Evolutionary conservation across 2,329 filamentous ascomycete genomes (phyloP).

Genomic region (Cadophora luteo-olivacea): DNA sequence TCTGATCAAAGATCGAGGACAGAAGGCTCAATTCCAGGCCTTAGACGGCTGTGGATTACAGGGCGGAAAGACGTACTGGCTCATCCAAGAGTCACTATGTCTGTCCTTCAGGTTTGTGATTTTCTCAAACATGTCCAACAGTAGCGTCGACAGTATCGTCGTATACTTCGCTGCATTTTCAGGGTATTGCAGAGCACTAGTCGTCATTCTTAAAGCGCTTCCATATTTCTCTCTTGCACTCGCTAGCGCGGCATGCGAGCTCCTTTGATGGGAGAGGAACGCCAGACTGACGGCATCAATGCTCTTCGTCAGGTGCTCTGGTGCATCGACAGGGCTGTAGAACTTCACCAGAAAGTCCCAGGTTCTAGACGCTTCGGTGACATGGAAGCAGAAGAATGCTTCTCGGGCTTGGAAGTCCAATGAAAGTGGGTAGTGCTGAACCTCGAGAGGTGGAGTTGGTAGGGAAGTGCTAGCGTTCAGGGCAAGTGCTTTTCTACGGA

Average conservation of each 20-base stretch:
- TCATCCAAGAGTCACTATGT: constrained; percentile 23
- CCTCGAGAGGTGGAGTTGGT: background rate
- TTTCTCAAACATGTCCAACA: constrained; percentile 33
- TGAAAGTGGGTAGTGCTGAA: constrained; percentile 17
- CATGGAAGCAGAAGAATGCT: constrained; percentile 30
- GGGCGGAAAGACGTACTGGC: constrained; percentile 10
- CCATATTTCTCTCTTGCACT: constrained; percentile 24
- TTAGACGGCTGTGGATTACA: background rate
- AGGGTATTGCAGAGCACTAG: constrained; percentile 16
- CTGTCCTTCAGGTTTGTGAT: constrained; percentile 18
- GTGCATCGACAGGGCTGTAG: constrained; percentile 16
- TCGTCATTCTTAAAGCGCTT: constrained; percentile 21
- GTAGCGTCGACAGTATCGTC: constrained; percentile 27
- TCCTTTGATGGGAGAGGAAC: constrained; percentile 26
- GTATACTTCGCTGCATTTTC: constrained; percentile 17
- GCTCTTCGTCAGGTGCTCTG: constrained; percentile 20
- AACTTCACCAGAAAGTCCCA: constrained; percentile 28
- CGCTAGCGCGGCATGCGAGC: constrained; percentile 17
- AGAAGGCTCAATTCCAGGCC: background rate
- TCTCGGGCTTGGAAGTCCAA: constrained; percentile 30
- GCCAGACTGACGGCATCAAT: constrained; percentile 35
- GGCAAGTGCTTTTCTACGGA: constrained; percentile 17
- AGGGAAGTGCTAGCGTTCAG: background rate
- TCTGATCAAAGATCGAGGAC: background rate
- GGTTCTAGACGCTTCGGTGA: constrained; percentile 17